Base-by-base conservation (phyloP, 257 asterid species). In the Lantana camara region DNA sequence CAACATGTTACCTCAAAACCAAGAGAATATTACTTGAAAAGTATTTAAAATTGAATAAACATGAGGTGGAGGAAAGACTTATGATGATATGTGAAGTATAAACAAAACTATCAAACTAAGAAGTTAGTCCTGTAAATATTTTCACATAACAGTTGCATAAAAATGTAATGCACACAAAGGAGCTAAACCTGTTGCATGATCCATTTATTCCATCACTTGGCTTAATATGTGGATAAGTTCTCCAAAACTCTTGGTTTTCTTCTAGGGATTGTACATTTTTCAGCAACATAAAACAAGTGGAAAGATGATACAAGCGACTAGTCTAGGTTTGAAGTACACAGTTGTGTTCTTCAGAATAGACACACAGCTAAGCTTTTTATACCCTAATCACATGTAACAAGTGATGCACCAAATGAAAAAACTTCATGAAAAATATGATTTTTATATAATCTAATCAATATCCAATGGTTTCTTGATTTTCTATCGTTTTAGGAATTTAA, bases 161-260 rank as follows among this genome's bases (percentile, higher is more conserved):
- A 15, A 29, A 34, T 37, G 19, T 4, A 32, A 42, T 42, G 30
- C 51, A 27, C 57, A 17, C 24, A 14, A 30, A n/a, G 35, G 4
- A 32, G 32, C 34, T 42, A 68, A 27, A 5, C 32, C 32, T 27
- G 32, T 27, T 12, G 37, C 17, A 47, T 45, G 54, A 40, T 38
- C 21, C 22, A 9, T 61, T 69, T 45, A 52, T 23, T 38, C 21
- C 22, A 9, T 61, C 69, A 52, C 37, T 38, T 60, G 57, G 63
- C 45, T 38, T n/a, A n/a, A n/a, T n/a, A n/a, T n/a, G n/a, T n/a
- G n/a, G 23, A 46, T 46, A 47, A 2, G 32, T 34, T 37, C 57
- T 58, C n/a, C 47, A 40, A 13, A 40, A 19, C 24, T 15, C 60
- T 42, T 34, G 51, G 16, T 67, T 37, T 37, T 9, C n/a, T n/a